These are phyloP conservation scores for Dactylellina leptospora DNA, from an alignment of 2,329 filamentous ascomycete genomes.

Conservation along the genomic window DNA sequence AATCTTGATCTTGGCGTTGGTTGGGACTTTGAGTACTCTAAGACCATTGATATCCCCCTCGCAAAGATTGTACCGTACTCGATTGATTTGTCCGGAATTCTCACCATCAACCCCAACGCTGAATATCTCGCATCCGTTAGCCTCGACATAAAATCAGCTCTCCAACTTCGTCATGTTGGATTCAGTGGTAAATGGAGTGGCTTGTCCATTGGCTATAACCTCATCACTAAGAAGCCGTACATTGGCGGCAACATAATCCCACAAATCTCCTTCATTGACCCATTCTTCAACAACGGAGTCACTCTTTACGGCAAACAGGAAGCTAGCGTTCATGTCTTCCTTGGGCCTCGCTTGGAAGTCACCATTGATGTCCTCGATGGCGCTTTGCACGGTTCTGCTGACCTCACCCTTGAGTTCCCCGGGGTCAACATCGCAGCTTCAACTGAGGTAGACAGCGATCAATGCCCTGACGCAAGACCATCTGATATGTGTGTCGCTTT, in stretches of 20 bases:
- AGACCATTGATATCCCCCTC: slow-evolving; percentile 3
- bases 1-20: slow-evolving; percentile 17
- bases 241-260: slow-evolving; percentile 11
- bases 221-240: slow-evolving; percentile 25
- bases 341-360: slow-evolving; percentile 18
- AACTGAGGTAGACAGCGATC: neutral
- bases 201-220: slow-evolving; percentile 26
- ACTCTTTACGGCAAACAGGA: slow-evolving; percentile 21
- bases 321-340: slow-evolving; percentile 10
- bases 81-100: slow-evolving; percentile 22
- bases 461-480: slow-evolving; percentile 8
- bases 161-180: slow-evolving; percentile 18
- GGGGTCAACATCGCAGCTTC: slow-evolving; percentile 10
- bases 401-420: slow-evolving; percentile 26
- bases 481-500: slow-evolving; percentile 26
- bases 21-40: slow-evolving; percentile 17
- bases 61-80: slow-evolving; percentile 18
- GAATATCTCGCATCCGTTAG: slow-evolving; percentile 11
- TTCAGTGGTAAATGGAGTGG: slow-evolving; percentile 14
- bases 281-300: slow-evolving; percentile 6
- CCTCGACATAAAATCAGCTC: slow-evolving; percentile 32
- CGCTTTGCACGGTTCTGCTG: slow-evolving; percentile 3
- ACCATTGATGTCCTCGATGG: slow-evolving; percentile 8
- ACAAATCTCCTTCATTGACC: neutral
- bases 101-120: slow-evolving; percentile 12